Percentiles rank a stretch among this genome's conserved stretches.
These are phyloP conservation scores for Neofusicoccum cordaticola DNA, from an alignment of 2,329 filamentous ascomycete genomes.

Conservation along the genomic window DNA sequence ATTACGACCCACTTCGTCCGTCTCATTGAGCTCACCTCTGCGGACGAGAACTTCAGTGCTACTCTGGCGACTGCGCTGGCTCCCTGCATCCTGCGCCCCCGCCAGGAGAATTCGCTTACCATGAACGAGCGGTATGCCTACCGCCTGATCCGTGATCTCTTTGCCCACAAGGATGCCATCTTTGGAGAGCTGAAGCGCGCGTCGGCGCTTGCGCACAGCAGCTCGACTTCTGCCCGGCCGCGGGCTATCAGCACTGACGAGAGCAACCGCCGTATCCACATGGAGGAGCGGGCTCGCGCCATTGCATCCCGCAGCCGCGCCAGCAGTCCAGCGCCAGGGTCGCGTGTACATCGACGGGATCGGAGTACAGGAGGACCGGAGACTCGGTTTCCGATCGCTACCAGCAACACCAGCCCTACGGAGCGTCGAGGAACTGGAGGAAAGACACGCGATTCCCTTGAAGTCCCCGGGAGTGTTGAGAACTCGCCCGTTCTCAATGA, in stretches of 20 bases:
- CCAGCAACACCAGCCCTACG: slow-evolving; percentile 55
- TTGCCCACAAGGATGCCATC: slow-evolving; percentile 90
- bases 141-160: slow-evolving; percentile 85
- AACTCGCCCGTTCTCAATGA: slow-evolving; percentile 37
- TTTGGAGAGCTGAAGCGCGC: slow-evolving; percentile 95
- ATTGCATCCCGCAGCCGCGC: slow-evolving; percentile 69
- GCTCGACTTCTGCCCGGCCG: slow-evolving; percentile 62
- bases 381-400: slow-evolving; percentile 76
- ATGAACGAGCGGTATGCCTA: slow-evolving; percentile 94
- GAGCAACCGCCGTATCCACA: slow-evolving; percentile 86
- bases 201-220: slow-evolving; percentile 66
- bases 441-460: slow-evolving; percentile 66
- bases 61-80: slow-evolving; percentile 72
- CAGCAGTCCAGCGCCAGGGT: slow-evolving; percentile 66
- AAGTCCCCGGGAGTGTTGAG: slow-evolving; percentile 68
- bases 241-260: slow-evolving; percentile 93
- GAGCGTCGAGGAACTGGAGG: slow-evolving; percentile 55
- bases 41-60: slow-evolving; percentile 80
- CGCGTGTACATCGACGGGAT: slow-evolving; percentile 60
- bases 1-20: slow-evolving; percentile 98
- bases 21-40: slow-evolving; percentile 92
- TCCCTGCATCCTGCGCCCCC: slow-evolving; percentile 83
- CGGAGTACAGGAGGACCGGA: slow-evolving; percentile 63
- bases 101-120: slow-evolving; percentile 82
- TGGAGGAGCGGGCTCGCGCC: slow-evolving; percentile 88